These are phyloP conservation scores for Lachancea thermotolerans DNA, from an alignment of 805 yeast genomes.

Conservation along the genomic window DNA sequence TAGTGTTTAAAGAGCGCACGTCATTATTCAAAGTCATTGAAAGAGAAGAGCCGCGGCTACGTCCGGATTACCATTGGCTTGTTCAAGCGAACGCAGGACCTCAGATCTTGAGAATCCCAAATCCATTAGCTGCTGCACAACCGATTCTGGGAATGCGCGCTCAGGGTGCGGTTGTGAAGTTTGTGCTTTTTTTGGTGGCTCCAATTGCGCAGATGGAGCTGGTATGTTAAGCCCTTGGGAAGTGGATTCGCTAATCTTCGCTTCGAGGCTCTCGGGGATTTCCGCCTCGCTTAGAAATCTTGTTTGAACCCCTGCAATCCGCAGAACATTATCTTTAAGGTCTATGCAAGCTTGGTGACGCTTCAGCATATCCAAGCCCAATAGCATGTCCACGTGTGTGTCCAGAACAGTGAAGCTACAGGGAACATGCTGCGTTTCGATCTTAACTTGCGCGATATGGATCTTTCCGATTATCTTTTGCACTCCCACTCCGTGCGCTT, in stretches of 20 bases:
- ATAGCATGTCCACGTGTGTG: constrained; percentile 60
- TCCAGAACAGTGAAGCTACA: constrained; percentile 71
- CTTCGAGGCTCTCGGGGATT: constrained; percentile 38
- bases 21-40: constrained; percentile 13
- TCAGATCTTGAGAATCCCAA: constrained; percentile 67
- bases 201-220: constrained; percentile 6
- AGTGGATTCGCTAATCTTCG: constrained; percentile 13
- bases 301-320: constrained; percentile 67
- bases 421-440: constrained; percentile 59
- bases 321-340: constrained; percentile 54
- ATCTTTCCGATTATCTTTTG: constrained; percentile 74
- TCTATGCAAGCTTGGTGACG: constrained; percentile 83
- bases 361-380: constrained; percentile 88
- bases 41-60: constrained; percentile 79
- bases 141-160: constrained; percentile 30
- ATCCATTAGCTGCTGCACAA: constrained; percentile 43
- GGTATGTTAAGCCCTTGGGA: constrained; percentile 4
- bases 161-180: neutral
- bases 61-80: constrained; percentile 73
- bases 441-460: constrained; percentile 79
- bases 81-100: constrained; percentile 57
- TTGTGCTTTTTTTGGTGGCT: neutral
- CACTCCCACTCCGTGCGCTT: constrained; percentile 87
- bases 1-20: constrained; percentile 12
- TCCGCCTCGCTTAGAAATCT: constrained; percentile 69